These are phyloP conservation scores for Cucumis melo DNA, from an alignment of 306 rosid genomes.

Conservation along the genomic window DNA sequence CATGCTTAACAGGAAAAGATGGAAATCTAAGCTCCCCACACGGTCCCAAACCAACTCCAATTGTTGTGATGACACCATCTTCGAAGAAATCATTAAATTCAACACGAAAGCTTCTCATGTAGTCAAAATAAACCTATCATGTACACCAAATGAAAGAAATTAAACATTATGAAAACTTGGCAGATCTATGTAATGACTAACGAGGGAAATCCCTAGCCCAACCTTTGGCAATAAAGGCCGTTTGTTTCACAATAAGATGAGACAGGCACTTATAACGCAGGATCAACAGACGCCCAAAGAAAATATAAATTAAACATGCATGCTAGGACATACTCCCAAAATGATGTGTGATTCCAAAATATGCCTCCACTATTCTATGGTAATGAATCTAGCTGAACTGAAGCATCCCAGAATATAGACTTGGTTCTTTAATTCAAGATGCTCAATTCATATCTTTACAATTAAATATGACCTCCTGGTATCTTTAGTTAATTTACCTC, in stretches of 20 bases:
- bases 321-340: not conserved
- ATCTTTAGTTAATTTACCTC: slow-evolving; percentile 41
- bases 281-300: not conserved
- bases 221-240: not conserved
- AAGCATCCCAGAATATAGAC: not conserved
- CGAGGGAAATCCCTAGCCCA: not conserved
- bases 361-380: not conserved
- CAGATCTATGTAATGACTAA: not conserved
- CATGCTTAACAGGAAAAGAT: slow-evolving; percentile 91
- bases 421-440: not conserved
- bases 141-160: slow-evolving; percentile 3
- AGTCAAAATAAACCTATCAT: slow-evolving; percentile 83
- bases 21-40: slow-evolving; percentile 94
- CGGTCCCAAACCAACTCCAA: slow-evolving; percentile 96
- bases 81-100: slow-evolving; percentile 77
- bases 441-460: not conserved
- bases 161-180: not conserved
- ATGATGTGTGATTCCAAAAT: not conserved
- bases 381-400: not conserved
- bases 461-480: not conserved
- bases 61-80: slow-evolving; percentile 59
- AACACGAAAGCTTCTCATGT: slow-evolving; percentile 95
- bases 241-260: not conserved
- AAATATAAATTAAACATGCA: not conserved
- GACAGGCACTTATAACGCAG: not conserved